phyloP scores from a whole-genome alignment of 2,329 filamentous ascomycete species.

The Fusarium falciforme region DNA sequence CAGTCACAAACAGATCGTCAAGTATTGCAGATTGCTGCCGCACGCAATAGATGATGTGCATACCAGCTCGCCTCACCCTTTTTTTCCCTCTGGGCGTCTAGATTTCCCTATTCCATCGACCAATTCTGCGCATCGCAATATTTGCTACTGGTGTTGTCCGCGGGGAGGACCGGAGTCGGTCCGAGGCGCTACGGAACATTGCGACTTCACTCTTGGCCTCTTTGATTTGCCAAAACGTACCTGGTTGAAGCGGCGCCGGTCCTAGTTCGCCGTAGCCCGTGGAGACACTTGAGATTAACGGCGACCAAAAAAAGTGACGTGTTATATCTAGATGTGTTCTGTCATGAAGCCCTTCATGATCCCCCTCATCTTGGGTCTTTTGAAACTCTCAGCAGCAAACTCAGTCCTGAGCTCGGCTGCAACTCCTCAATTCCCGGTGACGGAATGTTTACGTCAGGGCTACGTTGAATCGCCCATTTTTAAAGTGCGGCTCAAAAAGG shows the following conservation, averaged over 20 bases:
- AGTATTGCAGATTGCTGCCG: background rate
- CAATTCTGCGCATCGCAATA: constrained; percentile 15
- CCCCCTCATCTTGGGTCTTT: background rate
- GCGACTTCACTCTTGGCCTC: background rate
- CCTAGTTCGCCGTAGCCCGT: constrained; percentile 3
- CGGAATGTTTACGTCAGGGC: constrained; percentile 1
- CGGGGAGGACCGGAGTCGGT: background rate
- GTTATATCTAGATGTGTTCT: background rate
- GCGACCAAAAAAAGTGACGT: constrained; percentile 16
- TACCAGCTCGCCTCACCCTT: background rate
- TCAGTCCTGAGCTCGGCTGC: background rate
- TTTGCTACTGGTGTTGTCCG: constrained; percentile 1
- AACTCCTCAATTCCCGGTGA: background rate
- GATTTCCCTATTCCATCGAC: background rate
- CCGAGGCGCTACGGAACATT: constrained; percentile 1
- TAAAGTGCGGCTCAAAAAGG: constrained; percentile 16
- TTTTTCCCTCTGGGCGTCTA: background rate
- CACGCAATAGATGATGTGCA: constrained; percentile 2
- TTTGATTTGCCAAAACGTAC: constrained; percentile 18
- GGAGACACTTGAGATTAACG: constrained; percentile 20
- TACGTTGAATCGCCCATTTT: background rate
- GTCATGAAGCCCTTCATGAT: background rate
- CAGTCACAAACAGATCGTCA: background rate
- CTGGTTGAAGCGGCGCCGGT: background rate
- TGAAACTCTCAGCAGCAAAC: background rate